Base-by-base conservation (phyloP, 371 early-diverging fungal genomes). In the Dichotomocladium elegans region DNA sequence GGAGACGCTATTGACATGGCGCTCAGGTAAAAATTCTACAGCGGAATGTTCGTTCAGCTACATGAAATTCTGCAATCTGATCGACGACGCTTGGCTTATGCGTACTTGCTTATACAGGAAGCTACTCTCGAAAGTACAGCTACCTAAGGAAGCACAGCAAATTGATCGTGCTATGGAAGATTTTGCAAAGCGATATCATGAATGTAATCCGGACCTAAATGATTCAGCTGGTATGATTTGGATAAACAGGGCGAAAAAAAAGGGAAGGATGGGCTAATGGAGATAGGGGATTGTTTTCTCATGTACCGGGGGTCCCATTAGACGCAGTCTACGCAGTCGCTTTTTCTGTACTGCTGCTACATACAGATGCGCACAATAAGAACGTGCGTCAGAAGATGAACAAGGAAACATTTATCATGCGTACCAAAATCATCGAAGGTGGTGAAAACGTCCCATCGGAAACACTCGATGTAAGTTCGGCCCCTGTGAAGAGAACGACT, bases 331-430 rank as follows among this genome's bases (percentile, higher is more conserved):
- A 92, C 61, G 81, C 90, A 11, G 71, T 94, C 21, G 80, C 94
- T 3, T 95, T 91, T 65, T 88, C 93, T 1, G 70, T 97, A 14
- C 73, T 95, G 56, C 70, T 94, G 47, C 80, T 96, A 24, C 94
- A 96, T 70, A 94, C 95, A 4, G 95, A 95, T 63, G 89, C 92
- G 17, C 93, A 95, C 70, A 94, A 94, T 66, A 90, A 89, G 57
- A 82, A 85, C 55, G 85, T 92, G 14, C 81, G 81, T 30, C 84
- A 81, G 52, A 95, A 92, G 66, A 94, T 94, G 83, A 81, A 85
- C 43, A 88, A 87, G 69, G 85, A 88, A 21, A 90, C 92, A 29
- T 95, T 92, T 62, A 82, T 89, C 30, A 71, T 71, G 60, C 82
- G 87, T 44, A 85, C 88, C 5, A 74, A 80, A 53, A 77, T 79